phyloP scores from a whole-genome alignment of 225 moss, liverwort and hornwort genomes.

The Lunularia cruciata region DNA sequence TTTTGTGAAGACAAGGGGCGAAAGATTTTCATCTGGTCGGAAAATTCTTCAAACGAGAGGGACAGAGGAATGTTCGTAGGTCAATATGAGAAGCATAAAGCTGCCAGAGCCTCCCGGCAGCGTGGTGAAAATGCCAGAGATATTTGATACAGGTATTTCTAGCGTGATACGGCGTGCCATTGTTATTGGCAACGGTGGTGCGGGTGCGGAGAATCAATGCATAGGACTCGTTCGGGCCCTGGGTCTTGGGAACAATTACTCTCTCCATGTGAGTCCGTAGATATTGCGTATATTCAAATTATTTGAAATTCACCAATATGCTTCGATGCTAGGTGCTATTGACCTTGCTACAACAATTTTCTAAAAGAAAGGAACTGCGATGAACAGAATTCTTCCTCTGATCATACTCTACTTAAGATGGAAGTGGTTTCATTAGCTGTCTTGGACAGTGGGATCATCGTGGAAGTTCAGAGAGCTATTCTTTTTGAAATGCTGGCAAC shows the following conservation, averaged over 20 bases:
- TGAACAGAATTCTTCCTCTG: too few species aligned
- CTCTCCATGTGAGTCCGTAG: conserved; percentile 51
- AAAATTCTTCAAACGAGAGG: background rate
- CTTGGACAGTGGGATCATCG: too few species aligned
- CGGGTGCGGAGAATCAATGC: conserved; percentile 89
- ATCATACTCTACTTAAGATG: too few species aligned
- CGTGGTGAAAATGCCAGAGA: conserved; percentile 77
- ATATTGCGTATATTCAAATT: too few species aligned
- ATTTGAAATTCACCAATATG: too few species aligned
- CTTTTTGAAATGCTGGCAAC: too few species aligned
- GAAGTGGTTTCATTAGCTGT: too few species aligned
- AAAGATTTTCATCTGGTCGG: background rate
- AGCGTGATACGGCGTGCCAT: conserved; percentile 82
- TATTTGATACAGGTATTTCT: conserved; percentile 85
- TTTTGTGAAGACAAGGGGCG: background rate
- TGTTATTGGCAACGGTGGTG: conserved; percentile 85
- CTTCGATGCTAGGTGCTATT: too few species aligned
- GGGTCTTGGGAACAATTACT: conserved; percentile 66
- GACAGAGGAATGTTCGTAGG: conserved; percentile 31
- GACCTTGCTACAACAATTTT: too few species aligned
- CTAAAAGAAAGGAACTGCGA: too few species aligned
- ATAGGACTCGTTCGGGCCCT: conserved; percentile 84
- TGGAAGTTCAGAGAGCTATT: too few species aligned
- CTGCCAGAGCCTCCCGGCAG: conserved; percentile 90
- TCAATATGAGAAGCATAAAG: conserved; percentile 77